Evolutionary conservation across 129 eudicot genomes (phyloP).

Genomic region (Helianthus annuus): HanXRQr2.0-SUNRISE NC_035435.2:26916416-26916915

Average conservation of each 20-base stretch:
- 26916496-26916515: background rate
- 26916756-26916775: background rate
- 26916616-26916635: constrained; percentile 55
- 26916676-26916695: constrained; percentile 40
- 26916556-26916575: constrained; percentile 58
- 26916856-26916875: too few relatives aligned
- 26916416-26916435: too few relatives aligned
- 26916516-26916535: background rate
- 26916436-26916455: too few relatives aligned
- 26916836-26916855: too few relatives aligned
- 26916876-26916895: too few relatives aligned
- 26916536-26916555: constrained; percentile 30
- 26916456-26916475: too few relatives aligned
- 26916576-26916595: constrained; percentile 72
- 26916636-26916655: constrained; percentile 27
- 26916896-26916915: too few relatives aligned
- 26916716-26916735: background rate
- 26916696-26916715: constrained; percentile 45
- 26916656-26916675: constrained; percentile 34
- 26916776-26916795: background rate
- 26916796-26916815: background rate
- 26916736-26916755: constrained; percentile 7
- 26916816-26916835: background rate
- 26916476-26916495: too few relatives aligned
- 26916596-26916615: constrained; percentile 75